phyloP scores from a whole-genome alignment of 2,329 filamentous ascomycete genomes.

The Ophiostoma tasmaniense region DNA sequence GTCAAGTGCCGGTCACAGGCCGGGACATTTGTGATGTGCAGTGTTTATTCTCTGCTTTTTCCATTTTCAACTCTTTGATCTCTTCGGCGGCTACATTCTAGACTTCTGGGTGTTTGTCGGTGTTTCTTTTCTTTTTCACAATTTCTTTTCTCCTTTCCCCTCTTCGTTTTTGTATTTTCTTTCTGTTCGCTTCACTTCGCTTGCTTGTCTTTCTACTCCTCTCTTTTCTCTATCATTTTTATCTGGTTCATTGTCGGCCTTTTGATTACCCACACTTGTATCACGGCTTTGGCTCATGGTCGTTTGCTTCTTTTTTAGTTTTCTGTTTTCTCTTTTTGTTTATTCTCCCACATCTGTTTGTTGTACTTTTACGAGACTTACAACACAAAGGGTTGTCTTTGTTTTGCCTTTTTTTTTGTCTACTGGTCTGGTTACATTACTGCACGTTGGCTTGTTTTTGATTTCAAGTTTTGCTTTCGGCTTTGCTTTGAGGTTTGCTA shows the following conservation, averaged over 20 bases:
- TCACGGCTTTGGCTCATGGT: not conserved
- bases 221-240: not conserved
- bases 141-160: not conserved
- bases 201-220: not conserved
- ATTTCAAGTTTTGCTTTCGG: no score
- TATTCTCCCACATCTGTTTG: not conserved
- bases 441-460: not conserved
- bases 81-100: not conserved
- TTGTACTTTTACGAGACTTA: not conserved
- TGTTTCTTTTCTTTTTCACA: not conserved
- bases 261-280: not conserved
- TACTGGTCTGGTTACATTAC: not conserved
- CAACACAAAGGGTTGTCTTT: not conserved
- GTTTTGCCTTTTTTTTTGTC: not conserved
- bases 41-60: not conserved
- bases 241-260: not conserved
- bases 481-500: not conserved
- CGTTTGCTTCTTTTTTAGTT: not conserved
- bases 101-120: not conserved
- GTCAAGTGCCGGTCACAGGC: slow-evolving; percentile 16
- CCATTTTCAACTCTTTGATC: not conserved
- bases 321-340: not conserved
- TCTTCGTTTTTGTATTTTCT: not conserved
- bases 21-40: not conserved
- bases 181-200: not conserved